A percentile compares a stretch with the other conserved stretches of the same genome.
phyloP scores from a whole-genome alignment of 495 filamentous ascomycete species.

The Lophium mytilinum region DNA sequence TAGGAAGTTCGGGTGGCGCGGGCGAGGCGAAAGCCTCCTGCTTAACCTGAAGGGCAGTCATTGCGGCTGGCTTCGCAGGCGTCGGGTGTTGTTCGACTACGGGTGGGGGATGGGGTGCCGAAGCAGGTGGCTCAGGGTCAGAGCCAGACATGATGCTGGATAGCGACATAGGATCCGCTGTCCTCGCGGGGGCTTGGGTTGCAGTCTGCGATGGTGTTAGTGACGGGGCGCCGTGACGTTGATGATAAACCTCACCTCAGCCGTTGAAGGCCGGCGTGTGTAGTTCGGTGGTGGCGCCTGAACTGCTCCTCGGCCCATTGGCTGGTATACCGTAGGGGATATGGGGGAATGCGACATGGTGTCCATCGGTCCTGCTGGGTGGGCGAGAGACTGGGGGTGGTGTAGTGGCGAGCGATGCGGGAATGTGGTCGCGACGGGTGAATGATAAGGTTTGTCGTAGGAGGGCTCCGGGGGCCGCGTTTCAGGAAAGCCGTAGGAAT shows the following conservation, averaged over 20 bases:
- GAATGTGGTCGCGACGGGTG: constrained; percentile 16
- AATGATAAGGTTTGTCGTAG: constrained; percentile 19
- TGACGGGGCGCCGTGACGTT: not conserved
- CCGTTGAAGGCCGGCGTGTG: constrained; percentile 12
- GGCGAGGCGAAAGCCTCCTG: constrained; percentile 40
- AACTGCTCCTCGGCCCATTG: constrained; percentile 19
- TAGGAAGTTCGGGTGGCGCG: constrained; percentile 18
- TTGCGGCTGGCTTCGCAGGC: constrained; percentile 6
- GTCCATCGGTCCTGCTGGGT: constrained; percentile 17
- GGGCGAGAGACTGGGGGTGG: constrained; percentile 14
- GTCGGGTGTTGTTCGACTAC: constrained; percentile 17
- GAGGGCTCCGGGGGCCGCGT: constrained; percentile 13
- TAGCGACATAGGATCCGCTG: constrained; percentile 75
- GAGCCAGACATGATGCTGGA: constrained; percentile 78
- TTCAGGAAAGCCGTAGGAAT: constrained; percentile 25
- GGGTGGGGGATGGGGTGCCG: constrained; percentile 31
- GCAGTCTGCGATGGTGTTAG: constrained; percentile 12
- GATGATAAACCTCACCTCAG: constrained; percentile 14
- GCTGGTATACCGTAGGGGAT: constrained; percentile 24
- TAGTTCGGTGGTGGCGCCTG: constrained; percentile 20
- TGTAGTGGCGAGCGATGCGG: constrained; percentile 24
- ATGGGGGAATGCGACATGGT: constrained; percentile 25
- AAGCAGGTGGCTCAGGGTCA: constrained; percentile 47
- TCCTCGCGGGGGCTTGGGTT: constrained; percentile 9
- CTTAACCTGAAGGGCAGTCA: constrained; percentile 28